A percentile compares a stretch with the other conserved stretches of the same genome.
These are phyloP conservation scores for Collariella sp. DNA, from an alignment of 495 filamentous ascomycete genomes.

Conservation along the genomic window DNA sequence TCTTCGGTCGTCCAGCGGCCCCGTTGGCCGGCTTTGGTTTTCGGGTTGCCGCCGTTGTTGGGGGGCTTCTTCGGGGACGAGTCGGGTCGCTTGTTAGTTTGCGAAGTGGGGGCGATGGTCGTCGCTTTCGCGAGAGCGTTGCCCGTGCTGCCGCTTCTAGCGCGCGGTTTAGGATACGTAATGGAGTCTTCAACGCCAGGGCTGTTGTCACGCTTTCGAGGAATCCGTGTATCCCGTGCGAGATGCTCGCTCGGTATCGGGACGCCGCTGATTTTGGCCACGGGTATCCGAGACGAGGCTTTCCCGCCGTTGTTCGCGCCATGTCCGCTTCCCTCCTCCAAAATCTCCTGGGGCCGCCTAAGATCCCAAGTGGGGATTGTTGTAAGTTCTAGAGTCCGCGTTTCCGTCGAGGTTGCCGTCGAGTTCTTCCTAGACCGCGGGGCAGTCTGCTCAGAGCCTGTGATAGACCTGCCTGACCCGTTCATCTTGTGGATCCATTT, in stretches of 20 bases:
- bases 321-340: constrained; percentile 50
- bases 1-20: constrained; percentile 50
- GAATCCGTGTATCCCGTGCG: constrained; percentile 61
- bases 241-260: constrained; percentile 63
- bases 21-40: constrained; percentile 37
- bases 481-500: constrained; percentile 75
- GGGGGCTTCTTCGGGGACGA: constrained; percentile 40
- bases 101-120: constrained; percentile 31
- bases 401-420: constrained; percentile 25
- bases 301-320: constrained; percentile 31
- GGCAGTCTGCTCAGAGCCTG: constrained; percentile 17
- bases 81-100: constrained; percentile 40
- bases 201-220: constrained; percentile 53
- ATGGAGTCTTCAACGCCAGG: constrained; percentile 52
- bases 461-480: constrained; percentile 19
- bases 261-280: constrained; percentile 65
- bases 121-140: constrained; percentile 47
- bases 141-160: constrained; percentile 63
- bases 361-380: constrained; percentile 52
- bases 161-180: constrained; percentile 50
- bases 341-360: constrained; percentile 71
- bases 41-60: constrained; percentile 21
- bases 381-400: constrained; percentile 23
- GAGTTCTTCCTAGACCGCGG: constrained; percentile 42
- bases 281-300: constrained; percentile 65